These are phyloP conservation scores for Lagenaria siceraria DNA, from an alignment of 306 rosid species.

Conservation along the genomic window DNA sequence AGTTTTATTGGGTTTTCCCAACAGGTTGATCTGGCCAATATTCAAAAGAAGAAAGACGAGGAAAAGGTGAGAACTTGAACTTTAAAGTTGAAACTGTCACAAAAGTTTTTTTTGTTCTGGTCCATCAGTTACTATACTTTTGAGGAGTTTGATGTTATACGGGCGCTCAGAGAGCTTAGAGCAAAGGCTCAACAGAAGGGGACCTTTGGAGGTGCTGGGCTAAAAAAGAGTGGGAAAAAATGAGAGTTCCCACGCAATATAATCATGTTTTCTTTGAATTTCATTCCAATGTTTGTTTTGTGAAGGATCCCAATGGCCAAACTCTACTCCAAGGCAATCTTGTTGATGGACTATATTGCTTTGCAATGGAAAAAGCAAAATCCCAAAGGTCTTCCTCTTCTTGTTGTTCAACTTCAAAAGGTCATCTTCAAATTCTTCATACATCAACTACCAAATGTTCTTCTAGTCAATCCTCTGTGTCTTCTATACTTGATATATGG, in stretches of 20 bases:
- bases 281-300: too few relatives aligned
- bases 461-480: too few relatives aligned
- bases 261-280: background rate
- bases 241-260: background rate
- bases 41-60: conserved; percentile 88
- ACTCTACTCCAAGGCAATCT: too few relatives aligned
- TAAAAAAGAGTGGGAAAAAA: conserved; percentile 92
- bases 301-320: too few relatives aligned
- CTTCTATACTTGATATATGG: too few relatives aligned
- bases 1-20: background rate
- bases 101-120: background rate
- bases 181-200: conserved; percentile 82
- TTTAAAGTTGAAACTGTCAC: background rate
- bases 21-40: conserved; percentile 73
- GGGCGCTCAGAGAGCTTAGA: conserved; percentile 80
- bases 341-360: too few relatives aligned
- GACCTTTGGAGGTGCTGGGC: conserved; percentile 21
- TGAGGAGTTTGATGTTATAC: background rate
- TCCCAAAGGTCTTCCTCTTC: too few relatives aligned
- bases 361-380: too few relatives aligned
- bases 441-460: too few relatives aligned
- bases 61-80: conserved; percentile 51
- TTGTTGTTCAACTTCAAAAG: too few relatives aligned
- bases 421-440: too few relatives aligned
- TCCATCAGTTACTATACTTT: background rate